phyloP scores from a whole-genome alignment of 2,329 filamentous ascomycete genomes.

The Diplocarpon mali region DNA sequence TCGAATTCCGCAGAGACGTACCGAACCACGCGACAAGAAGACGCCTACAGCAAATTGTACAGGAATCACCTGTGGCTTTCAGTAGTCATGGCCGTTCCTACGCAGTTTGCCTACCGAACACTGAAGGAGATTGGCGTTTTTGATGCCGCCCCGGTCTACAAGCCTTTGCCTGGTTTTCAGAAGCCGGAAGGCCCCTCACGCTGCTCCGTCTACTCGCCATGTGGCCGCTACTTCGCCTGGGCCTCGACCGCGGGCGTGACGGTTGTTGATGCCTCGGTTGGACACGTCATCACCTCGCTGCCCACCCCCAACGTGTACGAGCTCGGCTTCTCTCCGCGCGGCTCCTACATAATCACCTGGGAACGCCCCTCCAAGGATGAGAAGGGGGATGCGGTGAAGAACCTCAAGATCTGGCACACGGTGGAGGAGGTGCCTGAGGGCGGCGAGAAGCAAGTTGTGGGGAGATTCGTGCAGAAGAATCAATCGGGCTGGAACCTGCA shows the following conservation, averaged over 20 bases:
- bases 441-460: slow-evolving; percentile 62
- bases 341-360: slow-evolving; percentile 93
- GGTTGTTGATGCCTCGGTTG: slow-evolving; percentile 71
- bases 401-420: slow-evolving; percentile 92
- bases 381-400: slow-evolving; percentile 86
- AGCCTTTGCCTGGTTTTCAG: slow-evolving; percentile 68
- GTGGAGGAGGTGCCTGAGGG: slow-evolving; percentile 55
- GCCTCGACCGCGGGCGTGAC: slow-evolving; percentile 78
- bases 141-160: slow-evolving; percentile 83
- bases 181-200: slow-evolving; percentile 90
- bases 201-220: slow-evolving; percentile 91
- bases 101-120: slow-evolving; percentile 95
- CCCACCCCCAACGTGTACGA: slow-evolving; percentile 82
- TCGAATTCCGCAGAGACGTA: slow-evolving; percentile 8
- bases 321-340: slow-evolving; percentile 83
- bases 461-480: slow-evolving; percentile 88
- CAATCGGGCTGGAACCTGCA: slow-evolving; percentile 96
- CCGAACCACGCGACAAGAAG: slow-evolving; percentile 17
- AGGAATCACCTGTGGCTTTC: slow-evolving; percentile 54
- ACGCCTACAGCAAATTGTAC: slow-evolving; percentile 16
- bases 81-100: slow-evolving; percentile 86
- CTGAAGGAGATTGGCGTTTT: slow-evolving; percentile 92
- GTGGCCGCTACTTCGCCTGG: slow-evolving; percentile 93
- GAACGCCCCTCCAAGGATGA: slow-evolving; percentile 89
- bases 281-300: slow-evolving; percentile 63